Base-by-base conservation (phyloP, 1,284 basidiomycete species). In the Malassezia equina region DNA sequence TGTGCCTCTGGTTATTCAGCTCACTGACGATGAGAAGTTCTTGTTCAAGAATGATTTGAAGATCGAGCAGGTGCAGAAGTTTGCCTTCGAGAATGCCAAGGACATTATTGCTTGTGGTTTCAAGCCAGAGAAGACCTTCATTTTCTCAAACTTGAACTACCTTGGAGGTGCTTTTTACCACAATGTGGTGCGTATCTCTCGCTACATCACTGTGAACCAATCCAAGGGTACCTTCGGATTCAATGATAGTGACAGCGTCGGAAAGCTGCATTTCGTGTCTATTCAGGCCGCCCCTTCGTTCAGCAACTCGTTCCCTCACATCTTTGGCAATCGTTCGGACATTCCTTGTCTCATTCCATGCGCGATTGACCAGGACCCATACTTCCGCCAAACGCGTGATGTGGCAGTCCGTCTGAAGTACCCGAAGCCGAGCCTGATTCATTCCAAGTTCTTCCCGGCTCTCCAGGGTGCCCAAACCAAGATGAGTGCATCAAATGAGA, bases 21-120 rank as follows among this genome's bases (percentile, higher is more conserved):
- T 98, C 6, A 98, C 93, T 46, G 94, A 99, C 72, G 94, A 99
- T 76, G 94, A 99, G 76, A 99, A 99, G 77, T 99, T 98, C 79
- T 77, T 99, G 52, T 94, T 99, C 81, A 94, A 96, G 77, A 86
- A 90, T 50, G 84, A 90, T 61, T 82, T 94, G 59, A 90, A 88
- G 72, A 80, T 88, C 41, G 88, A 95, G 64, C 86, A 99, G 75
- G 88, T 87, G 46, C 82, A 84, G 68, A 80, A 81, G 36, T 96
- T 90, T 75, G 83, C 89, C 8, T 82, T 82, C 63, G 82, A 84
- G 67, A 98, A 98, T 71, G 86, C 91, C 27, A 83, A 82, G 60
- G 94, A 98, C 73, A 94, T 98, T 72, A 95, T 99, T 66, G 90
- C 93, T 0, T 88, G 90, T 63, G 93, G 93, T 1, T 90, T 96